phyloP scores from a whole-genome alignment of 345 rosid genomes.

The Aethionema arabicum region DNA sequence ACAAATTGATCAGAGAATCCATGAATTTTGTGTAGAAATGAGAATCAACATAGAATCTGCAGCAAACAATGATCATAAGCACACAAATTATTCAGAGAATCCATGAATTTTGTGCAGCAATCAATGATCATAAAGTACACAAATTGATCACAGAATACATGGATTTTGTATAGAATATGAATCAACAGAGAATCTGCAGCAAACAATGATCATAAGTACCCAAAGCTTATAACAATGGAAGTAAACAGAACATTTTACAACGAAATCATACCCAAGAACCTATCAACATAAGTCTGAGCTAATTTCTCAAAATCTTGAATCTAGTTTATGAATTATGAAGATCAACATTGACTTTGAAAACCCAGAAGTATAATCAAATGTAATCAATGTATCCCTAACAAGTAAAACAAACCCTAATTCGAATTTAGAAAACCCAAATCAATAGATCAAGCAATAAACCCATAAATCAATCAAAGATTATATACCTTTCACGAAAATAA shows the following conservation, averaged over 20 bases:
- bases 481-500: slow-evolving; percentile 77
- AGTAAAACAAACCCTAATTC: neutral
- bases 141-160: neutral
- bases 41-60: neutral
- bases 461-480: neutral
- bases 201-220: slow-evolving; percentile 2
- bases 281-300: slow-evolving; percentile 1
- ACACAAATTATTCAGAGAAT: neutral
- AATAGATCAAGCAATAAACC: slow-evolving; percentile 2
- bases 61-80: neutral
- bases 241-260: neutral
- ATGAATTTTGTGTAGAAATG: neutral
- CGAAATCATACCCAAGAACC: neutral
- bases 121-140: neutral
- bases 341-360: slow-evolving; percentile 4
- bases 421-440: neutral
- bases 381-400: neutral
- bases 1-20: neutral
- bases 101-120: neutral
- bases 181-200: neutral
- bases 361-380: neutral
- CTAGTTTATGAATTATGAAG: neutral
- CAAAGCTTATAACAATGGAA: neutral
- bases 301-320: slow-evolving; percentile 22
- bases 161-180: no score